Percentiles rank a stretch among this genome's conserved stretches.
Evolutionary conservation across 345 rosid species (phyloP).

Genomic region (Zanthoxylum bungeanum): DNA sequence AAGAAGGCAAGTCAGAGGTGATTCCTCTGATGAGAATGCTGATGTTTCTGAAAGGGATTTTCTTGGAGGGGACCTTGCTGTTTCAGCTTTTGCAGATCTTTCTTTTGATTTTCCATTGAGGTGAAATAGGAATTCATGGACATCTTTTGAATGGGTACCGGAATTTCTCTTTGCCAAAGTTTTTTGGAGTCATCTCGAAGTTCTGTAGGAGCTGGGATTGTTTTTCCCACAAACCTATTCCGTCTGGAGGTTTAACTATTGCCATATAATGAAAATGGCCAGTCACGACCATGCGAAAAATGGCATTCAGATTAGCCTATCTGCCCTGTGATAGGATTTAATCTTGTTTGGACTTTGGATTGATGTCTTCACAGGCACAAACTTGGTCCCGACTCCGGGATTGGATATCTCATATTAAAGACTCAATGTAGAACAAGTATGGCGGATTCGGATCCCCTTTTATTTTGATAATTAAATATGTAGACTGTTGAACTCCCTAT

Average conservation of each 20-base stretch:
- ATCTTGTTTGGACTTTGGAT: background rate
- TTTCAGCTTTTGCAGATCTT: slow-evolving; percentile 80
- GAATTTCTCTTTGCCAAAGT: slow-evolving; percentile 46
- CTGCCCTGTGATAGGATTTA: slow-evolving; percentile 35
- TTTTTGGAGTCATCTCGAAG: slow-evolving; percentile 59
- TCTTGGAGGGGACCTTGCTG: slow-evolving; percentile 88
- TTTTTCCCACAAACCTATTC: slow-evolving; percentile 67
- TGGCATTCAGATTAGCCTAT: slow-evolving; percentile 54
- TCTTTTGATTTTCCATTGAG: slow-evolving; percentile 83
- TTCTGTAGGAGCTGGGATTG: too few relatives aligned
- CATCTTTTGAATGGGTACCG: slow-evolving; percentile 69
- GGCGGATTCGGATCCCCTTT: too few relatives aligned
- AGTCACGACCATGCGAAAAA: slow-evolving; percentile 56
- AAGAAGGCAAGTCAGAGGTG: too few relatives aligned
- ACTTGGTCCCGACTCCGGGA: too few relatives aligned
- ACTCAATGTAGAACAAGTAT: too few relatives aligned
- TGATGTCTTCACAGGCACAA: too few relatives aligned
- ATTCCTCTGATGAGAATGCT: slow-evolving; percentile 30
- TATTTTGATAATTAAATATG: too few relatives aligned
- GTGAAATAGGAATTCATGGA: slow-evolving; percentile 81
- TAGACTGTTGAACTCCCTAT: too few relatives aligned
- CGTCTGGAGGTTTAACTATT: slow-evolving; percentile 95
- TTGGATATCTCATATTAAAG: too few relatives aligned
- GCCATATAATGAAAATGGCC: slow-evolving; percentile 55
- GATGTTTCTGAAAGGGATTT: slow-evolving; percentile 56